Conservation (phyloP, 768 basidiomycete genomes). For the Panellus pusillus region DNA sequence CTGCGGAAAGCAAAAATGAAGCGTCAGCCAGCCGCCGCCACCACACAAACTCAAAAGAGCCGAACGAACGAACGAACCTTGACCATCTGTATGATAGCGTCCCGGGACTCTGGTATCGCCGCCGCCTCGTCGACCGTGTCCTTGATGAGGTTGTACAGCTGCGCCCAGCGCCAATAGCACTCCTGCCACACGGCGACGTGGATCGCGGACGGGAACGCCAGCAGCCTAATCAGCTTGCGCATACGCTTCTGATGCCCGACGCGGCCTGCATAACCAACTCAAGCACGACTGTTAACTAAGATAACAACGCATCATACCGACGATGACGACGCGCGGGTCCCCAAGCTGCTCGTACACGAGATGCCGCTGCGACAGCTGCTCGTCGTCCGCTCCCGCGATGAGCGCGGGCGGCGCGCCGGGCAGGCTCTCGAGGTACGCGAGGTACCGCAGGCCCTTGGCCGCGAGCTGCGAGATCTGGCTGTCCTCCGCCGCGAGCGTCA, state of each 20-base stretch:
- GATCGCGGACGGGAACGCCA: conserved; percentile 63
- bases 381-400: conserved; percentile 53
- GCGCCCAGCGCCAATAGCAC: conserved; percentile 74
- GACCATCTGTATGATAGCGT: conserved; percentile 20
- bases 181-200: conserved; percentile 84
- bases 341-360: conserved; percentile 79
- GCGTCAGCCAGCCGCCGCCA: background rate
- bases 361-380: conserved; percentile 66
- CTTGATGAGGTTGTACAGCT: conserved; percentile 59
- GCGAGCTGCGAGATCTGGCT: conserved; percentile 66
- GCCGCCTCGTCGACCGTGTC: conserved; percentile 34
- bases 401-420: conserved; percentile 54
- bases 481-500: conserved; percentile 69
- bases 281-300: background rate
- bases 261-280: conserved; percentile 50
- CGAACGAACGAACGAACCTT: conserved; percentile 8
- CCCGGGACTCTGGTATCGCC: conserved; percentile 28
- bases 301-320: conserved; percentile 50
- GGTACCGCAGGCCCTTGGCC: conserved; percentile 64
- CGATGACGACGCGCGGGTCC: conserved; percentile 66
- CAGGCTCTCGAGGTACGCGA: conserved; percentile 67
- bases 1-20: conserved; percentile 33
- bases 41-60: background rate
- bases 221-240: conserved; percentile 64
- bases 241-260: conserved; percentile 79